These are phyloP conservation scores for Goffeauzyma gilvescens DNA, from an alignment of 768 basidiomycete genomes.

Conservation along the genomic window DNA sequence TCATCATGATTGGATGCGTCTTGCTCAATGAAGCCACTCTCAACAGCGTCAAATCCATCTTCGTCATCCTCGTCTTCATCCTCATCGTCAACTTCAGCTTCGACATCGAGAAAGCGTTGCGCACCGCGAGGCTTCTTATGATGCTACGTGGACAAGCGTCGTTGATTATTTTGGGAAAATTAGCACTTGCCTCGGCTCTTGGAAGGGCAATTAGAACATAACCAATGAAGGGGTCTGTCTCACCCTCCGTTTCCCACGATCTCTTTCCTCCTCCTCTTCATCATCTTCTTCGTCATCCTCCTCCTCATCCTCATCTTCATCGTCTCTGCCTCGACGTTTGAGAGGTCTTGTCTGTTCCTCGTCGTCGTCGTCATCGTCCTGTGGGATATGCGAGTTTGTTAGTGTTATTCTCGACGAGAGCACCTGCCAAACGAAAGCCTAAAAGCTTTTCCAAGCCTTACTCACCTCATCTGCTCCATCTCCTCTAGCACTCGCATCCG, in stretches of 20 bases:
- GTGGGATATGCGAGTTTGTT: background rate
- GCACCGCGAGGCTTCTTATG: constrained; percentile 34
- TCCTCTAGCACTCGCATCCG: background rate
- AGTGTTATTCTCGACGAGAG: background rate
- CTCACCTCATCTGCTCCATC: background rate
- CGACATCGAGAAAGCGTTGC: constrained; percentile 81
- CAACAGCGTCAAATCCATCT: constrained; percentile 33
- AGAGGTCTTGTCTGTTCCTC: constrained; percentile 12
- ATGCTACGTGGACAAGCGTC: constrained; percentile 38
- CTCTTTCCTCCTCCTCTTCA: constrained; percentile 18
- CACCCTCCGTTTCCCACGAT: constrained; percentile 1
- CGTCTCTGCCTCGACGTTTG: constrained; percentile 19
- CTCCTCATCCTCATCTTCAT: constrained; percentile 23
- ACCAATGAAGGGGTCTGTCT: background rate
- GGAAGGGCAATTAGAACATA: background rate
- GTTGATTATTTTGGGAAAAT: background rate
- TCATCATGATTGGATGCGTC: constrained; percentile 13
- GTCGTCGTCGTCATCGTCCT: constrained; percentile 9
- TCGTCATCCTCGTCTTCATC: constrained; percentile 77
- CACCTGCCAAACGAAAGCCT: background rate
- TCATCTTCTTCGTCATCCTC: constrained; percentile 34
- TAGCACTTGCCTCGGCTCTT: constrained; percentile 14
- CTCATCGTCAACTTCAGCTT: constrained; percentile 90
- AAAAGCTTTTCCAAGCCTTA: background rate
- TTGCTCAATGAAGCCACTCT: constrained; percentile 35